phyloP scores from a whole-genome alignment of 371 early-diverging fungal genomes.

The Lichtheimia corymbifera region DNA sequence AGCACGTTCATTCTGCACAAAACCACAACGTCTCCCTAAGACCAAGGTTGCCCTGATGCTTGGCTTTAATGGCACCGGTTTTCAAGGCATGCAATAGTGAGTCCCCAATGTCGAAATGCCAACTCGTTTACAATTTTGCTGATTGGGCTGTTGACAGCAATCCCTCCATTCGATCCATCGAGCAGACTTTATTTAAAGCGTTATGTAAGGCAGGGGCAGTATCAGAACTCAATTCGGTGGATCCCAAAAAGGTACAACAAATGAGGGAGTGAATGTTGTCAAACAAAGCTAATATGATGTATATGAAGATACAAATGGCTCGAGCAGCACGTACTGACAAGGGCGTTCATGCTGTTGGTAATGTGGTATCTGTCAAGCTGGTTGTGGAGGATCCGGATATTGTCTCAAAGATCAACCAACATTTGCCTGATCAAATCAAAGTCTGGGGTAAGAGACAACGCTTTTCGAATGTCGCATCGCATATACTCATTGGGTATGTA shows the following conservation, averaged over 20 bases:
- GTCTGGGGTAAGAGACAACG: conserved; percentile 70
- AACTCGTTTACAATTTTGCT: not conserved
- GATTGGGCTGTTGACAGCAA: conserved; percentile 46
- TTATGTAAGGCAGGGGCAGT: conserved; percentile 74
- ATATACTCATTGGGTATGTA: too few species aligned
- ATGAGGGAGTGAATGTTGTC: not conserved
- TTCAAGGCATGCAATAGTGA: conserved; percentile 95
- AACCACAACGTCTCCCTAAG: conserved; percentile 74
- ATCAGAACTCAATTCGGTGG: conserved; percentile 73
- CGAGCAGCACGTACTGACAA: conserved; percentile 99
- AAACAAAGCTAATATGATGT: not conserved
- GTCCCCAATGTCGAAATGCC: conserved; percentile 7
- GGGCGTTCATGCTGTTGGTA: conserved; percentile 99
- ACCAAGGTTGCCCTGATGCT: conserved; percentile 85
- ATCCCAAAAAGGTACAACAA: conserved; percentile 76
- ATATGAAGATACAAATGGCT: conserved; percentile 65
- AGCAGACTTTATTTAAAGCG: conserved; percentile 79
- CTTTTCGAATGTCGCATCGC: too few species aligned
- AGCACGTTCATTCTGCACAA: not conserved
- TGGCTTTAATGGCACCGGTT: conserved; percentile 94
- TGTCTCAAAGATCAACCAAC: conserved; percentile 73
- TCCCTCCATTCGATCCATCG: conserved; percentile 74
- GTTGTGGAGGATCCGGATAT: conserved; percentile 68
- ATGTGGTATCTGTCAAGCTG: conserved; percentile 93
- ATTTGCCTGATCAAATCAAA: conserved; percentile 80